A percentile compares a stretch with the other conserved stretches of the same genome.
Evolutionary conservation across 192 early-diverging fungal species (phyloP).

Genomic region (Coemansia pectinata): DNA sequence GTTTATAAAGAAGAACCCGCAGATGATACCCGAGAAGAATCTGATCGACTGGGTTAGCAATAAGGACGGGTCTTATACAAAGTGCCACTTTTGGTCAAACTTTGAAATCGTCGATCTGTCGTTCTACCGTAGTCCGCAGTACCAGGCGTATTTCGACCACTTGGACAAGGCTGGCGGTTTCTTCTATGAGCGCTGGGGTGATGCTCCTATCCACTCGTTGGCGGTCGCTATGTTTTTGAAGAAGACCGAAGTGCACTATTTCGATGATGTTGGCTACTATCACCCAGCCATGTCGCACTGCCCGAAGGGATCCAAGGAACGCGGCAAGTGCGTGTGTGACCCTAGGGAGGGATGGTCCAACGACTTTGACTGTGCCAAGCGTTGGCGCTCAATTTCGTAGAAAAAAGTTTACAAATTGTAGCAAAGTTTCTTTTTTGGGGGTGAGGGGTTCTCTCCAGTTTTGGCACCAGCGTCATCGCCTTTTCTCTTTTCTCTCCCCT

Average conservation of each 20-base stretch:
- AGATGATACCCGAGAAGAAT: slow-evolving; percentile 27
- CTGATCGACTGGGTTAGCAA: slow-evolving; percentile 33
- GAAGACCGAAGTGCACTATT: slow-evolving; percentile 63
- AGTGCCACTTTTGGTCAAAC: slow-evolving; percentile 83
- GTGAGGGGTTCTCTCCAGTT: neutral
- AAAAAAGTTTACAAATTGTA: too few species aligned
- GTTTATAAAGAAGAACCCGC: slow-evolving; percentile 27
- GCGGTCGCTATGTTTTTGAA: slow-evolving; percentile 60
- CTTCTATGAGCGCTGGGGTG: slow-evolving; percentile 81
- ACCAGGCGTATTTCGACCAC: slow-evolving; percentile 66
- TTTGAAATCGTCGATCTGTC: slow-evolving; percentile 83
- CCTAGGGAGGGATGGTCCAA: slow-evolving; percentile 25
- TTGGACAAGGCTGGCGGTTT: slow-evolving; percentile 81
- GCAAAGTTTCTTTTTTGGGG: neutral
- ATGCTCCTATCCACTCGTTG: slow-evolving; percentile 68
- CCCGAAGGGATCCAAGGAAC: slow-evolving; percentile 46
- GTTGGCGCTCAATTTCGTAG: slow-evolving; percentile 28
- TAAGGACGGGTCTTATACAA: slow-evolving; percentile 55
- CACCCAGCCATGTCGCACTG: slow-evolving; percentile 48
- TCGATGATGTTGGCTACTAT: slow-evolving; percentile 70
- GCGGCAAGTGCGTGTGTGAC: slow-evolving; percentile 50
- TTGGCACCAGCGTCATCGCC: neutral
- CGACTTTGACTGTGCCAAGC: slow-evolving; percentile 46
- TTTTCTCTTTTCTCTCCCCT: neutral
- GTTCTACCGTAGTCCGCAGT: slow-evolving; percentile 62